Evolutionary conservation across 805 yeast species (phyloP), one percentile per base, ranked within the genome.

Genomic region (Candida saitoana): DNA sequence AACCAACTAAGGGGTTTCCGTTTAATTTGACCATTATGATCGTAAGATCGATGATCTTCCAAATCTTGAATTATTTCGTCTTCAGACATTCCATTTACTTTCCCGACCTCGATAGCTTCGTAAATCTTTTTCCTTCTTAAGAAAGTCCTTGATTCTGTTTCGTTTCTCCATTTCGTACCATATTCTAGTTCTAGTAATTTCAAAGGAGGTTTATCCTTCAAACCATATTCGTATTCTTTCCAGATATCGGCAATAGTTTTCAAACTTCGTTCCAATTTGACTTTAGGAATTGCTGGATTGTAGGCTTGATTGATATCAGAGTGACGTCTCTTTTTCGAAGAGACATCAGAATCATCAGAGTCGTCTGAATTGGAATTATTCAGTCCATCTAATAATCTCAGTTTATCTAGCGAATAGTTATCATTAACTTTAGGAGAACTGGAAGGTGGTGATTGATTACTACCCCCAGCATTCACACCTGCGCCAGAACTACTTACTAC

Each of bases 141-240:
- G 51, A 73, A 78, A 35, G 79, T 71, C 46, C 79, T 71, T 41
- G 73, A 71, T 22, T 74, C 74, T 0, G 81, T 79, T 38, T 65
- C 80, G 38, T 75, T 62, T 54, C 83, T 66, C 84, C 84, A 78
- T 27, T 73, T 71, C 1, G 80, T 69, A 39, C 72, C 73, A 48
- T 69, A 78, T 45, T 72, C 66, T 5, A 53, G 43, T 50, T 78
- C 82, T 55, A 78, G 57, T 9, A 70, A 60, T 45, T 68, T 69
- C 30, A 77, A 65, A 3, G 82, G 74, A 0, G 80, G 80, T 49
- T 76, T 77, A 2, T 69, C 76, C 40, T 72, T 65, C 4, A 73
- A 46, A 0, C 82, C 82, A 41, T 70, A 69, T 4, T 74, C 68
- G 45, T 76, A 78, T 54, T 78, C 83, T 47, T 69, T 65, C 83